phyloP scores from a whole-genome alignment of 768 basidiomycete species.

The Favolaschia claudopus region DNA sequence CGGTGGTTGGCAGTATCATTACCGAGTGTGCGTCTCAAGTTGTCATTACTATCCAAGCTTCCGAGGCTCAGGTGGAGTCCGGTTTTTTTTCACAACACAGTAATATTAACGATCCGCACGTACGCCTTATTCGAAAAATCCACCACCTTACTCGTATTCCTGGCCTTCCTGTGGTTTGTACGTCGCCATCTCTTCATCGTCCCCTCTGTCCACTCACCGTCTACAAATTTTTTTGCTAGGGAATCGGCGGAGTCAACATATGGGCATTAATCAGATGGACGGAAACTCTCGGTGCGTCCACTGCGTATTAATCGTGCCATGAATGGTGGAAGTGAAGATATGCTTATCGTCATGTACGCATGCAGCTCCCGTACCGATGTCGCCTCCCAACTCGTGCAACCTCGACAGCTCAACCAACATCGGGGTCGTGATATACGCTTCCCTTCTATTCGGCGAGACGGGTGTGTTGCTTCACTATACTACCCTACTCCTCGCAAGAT shows the following conservation, averaged over 20 bases:
- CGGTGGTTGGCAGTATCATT: not conserved
- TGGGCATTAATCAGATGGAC: conserved; percentile 12
- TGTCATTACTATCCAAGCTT: no score
- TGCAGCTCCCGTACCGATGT: not conserved
- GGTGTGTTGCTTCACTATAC: not conserved
- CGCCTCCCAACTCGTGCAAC: conserved; percentile 4
- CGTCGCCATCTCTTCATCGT: not conserved
- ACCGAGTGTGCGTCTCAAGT: conserved; percentile 13
- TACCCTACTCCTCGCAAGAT: not conserved
- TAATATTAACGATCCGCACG: conserved; percentile 6
- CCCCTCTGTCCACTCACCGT: no score
- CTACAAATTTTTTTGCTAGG: no score
- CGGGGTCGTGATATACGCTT: not conserved
- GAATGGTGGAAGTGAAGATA: no score
- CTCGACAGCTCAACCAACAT: conserved; percentile 6
- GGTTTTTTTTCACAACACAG: not conserved
- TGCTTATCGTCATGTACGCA: no score
- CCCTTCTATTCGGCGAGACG: conserved; percentile 4
- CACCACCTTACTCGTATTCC: not conserved
- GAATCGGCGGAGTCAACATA: conserved; percentile 10
- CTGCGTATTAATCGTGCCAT: no score
- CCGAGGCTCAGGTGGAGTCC: not conserved
- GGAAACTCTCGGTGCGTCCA: conserved; percentile 1
- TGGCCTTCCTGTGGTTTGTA: conserved; percentile 5
- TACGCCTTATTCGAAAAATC: conserved; percentile 8